A percentile compares a stretch with the other conserved stretches of the same genome.
These are phyloP conservation scores for Colletotrichum lindemuthianum DNA, from an alignment of 2,329 filamentous ascomycete genomes.

Conservation along the genomic window DNA sequence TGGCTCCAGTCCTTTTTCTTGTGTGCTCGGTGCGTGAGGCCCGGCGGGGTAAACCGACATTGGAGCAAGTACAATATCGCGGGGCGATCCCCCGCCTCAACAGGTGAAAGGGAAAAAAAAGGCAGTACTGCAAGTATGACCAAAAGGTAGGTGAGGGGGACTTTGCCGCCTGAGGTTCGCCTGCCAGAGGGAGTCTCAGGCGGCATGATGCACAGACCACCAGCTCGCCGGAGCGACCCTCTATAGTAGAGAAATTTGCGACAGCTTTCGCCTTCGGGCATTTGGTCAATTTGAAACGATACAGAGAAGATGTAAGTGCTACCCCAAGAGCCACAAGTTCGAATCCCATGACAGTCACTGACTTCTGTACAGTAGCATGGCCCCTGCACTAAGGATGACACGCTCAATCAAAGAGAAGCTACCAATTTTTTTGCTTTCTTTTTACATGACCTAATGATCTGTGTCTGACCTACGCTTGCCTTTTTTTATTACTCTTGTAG, in stretches of 20 bases:
- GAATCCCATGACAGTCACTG: not conserved
- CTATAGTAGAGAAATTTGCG: not conserved
- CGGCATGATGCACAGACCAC: not conserved
- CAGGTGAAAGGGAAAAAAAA: too few species aligned
- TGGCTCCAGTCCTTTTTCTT: not conserved
- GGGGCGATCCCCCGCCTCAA: slow-evolving; percentile 6
- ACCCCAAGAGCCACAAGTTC: not conserved
- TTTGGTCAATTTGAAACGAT: slow-evolving; percentile 44
- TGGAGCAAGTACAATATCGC: not conserved
- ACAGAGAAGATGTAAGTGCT: slow-evolving; percentile 33
- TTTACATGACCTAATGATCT: not conserved
- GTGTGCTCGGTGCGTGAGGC: not conserved
- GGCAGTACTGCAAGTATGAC: too few species aligned
- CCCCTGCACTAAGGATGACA: slow-evolving; percentile 95
- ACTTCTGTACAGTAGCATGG: slow-evolving; percentile 69
- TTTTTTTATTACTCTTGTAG: too few species aligned
- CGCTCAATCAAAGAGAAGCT: slow-evolving; percentile 84
- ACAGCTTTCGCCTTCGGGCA: slow-evolving; percentile 40
- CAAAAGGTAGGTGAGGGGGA: not conserved
- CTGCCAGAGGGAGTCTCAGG: not conserved
- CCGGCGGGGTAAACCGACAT: slow-evolving; percentile 9
- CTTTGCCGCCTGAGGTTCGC: not conserved
- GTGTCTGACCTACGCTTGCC: too few species aligned
- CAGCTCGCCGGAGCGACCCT: not conserved
- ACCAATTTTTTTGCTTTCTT: slow-evolving; percentile 38